phyloP scores from a whole-genome alignment of 139 green algal genomes.

The Volvox reticuliferus region DNA sequence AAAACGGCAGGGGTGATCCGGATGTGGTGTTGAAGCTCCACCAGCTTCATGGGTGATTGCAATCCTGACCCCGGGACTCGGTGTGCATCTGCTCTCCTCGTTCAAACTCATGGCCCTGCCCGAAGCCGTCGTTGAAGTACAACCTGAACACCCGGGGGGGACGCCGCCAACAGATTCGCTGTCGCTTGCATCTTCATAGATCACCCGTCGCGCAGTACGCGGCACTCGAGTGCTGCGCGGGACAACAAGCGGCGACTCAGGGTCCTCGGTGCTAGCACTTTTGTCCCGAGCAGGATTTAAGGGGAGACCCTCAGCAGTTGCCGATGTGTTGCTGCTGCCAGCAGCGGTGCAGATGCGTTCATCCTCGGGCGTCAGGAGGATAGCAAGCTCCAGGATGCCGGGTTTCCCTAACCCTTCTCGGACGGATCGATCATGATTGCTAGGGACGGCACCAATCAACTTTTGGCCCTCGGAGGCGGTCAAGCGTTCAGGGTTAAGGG shows the following conservation, averaged over 20 bases:
- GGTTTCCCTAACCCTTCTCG: not conserved
- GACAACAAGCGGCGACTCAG: slow-evolving; percentile 1
- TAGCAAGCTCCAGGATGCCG: slow-evolving; percentile 17
- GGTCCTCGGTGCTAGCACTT: not conserved
- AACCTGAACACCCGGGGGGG: not conserved
- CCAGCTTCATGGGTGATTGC: too few species aligned
- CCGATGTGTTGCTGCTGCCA: not conserved
- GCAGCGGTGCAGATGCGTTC: not conserved
- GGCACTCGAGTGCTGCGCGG: not conserved
- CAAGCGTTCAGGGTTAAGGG: not conserved
- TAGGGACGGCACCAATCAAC: not conserved
- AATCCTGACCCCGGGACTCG: too few species aligned
- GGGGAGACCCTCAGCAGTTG: not conserved
- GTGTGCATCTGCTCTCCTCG: too few species aligned
- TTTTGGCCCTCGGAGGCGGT: not conserved
- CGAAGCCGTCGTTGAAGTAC: not conserved
- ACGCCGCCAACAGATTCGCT: not conserved
- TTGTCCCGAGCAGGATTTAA: not conserved
- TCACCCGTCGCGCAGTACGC: not conserved
- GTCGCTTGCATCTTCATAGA: not conserved
- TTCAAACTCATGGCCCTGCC: not conserved
- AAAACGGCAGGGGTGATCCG: not conserved
- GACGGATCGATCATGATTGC: not conserved
- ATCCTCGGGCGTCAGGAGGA: not conserved
- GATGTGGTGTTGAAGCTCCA: not conserved